Evolutionary conservation across 352 stramenopile species (phyloP).

Genomic region (Phytophthora macrochlamydospora): DNA sequence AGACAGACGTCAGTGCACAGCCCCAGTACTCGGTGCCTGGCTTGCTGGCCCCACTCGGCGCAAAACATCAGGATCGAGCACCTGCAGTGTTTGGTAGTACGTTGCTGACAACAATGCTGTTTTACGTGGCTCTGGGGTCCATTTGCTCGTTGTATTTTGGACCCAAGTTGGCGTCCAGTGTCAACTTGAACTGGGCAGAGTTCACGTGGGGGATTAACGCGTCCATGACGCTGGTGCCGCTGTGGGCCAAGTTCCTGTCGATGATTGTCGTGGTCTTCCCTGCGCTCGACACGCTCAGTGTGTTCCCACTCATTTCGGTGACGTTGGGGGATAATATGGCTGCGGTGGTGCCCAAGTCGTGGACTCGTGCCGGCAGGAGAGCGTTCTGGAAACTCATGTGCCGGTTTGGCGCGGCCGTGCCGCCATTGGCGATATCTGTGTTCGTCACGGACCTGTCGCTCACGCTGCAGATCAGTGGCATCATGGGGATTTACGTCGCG

Average conservation of each 20-base stretch:
- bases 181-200: slow-evolving; percentile 92
- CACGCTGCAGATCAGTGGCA: slow-evolving; percentile 86
- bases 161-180: slow-evolving; percentile 69
- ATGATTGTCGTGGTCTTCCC: slow-evolving; percentile 90
- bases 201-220: slow-evolving; percentile 85
- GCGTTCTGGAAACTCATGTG: slow-evolving; percentile 78
- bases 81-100: slow-evolving; percentile 75
- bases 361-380: slow-evolving; percentile 38
- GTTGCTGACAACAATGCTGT: slow-evolving; percentile 80
- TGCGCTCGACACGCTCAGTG: slow-evolving; percentile 88
- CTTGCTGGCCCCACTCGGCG: slow-evolving; percentile 73
- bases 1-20: slow-evolving; percentile 20
- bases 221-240: slow-evolving; percentile 45
- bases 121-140: slow-evolving; percentile 86
- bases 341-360: slow-evolving; percentile 53
- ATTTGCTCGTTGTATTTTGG: slow-evolving; percentile 89
- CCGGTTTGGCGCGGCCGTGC: slow-evolving; percentile 76
- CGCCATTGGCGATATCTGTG: slow-evolving; percentile 79
- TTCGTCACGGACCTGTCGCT: slow-evolving; percentile 86
- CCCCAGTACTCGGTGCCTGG: slow-evolving; percentile 89
- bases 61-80: slow-evolving; percentile 65
- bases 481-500: slow-evolving; percentile 81
- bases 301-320: slow-evolving; percentile 92
- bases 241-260: slow-evolving; percentile 69
- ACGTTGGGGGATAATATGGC: slow-evolving; percentile 92